Evolutionary conservation across 192 early-diverging fungal species (phyloP), one percentile per base, ranked within the genome.

Genomic region (Chytriomyces hyalinus): DNA sequence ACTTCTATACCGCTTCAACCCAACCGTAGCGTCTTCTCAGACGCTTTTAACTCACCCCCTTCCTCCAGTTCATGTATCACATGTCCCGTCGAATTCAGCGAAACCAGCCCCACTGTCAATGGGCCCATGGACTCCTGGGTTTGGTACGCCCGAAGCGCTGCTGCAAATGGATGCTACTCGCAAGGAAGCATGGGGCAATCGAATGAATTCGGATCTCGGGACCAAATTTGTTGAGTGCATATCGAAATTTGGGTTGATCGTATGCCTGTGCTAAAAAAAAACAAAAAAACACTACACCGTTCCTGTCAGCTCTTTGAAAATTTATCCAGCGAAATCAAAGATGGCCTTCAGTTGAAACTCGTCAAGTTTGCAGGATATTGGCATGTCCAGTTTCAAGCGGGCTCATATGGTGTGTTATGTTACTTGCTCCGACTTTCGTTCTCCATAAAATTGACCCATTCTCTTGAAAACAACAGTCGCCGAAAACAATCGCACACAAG

Each of bases 171-270:
- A 73, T 28, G 15, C 26, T 17, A 62, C 26, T 15, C 53, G 71
- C 3, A 73, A 47, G 20, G 71, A 73, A 62, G 53, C 71, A 10
- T 73, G 71, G 71, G 71, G 45, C 24, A 73, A 73, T 73, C 44
- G 45, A 22, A 63, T 62, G 71, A 73, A 61, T 73, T 53, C 59
- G 11, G 71, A 73, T 8, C 17, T 73, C 6, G 71, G 71, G 46
- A 73, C 71, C 6, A 15, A 60, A 11, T 51, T 71, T 26, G 71
- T 73, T 44, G 43, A 15, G 6, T 62, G 15, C 15, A 44, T 62
- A 49, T 60, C 44, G 36, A 36, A 36, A 36, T 0, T 2, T 36
- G 36, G 36, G 36, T 36, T 36, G 36, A 2, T 36, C 36, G 36
- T 36, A 36, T 4, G 36, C 36, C 4, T 36, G 36, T 36, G 36